A percentile compares a stretch with the other conserved stretches of the same genome.
Evolutionary conservation across 345 rosid species (phyloP).

Genomic region (Eucalyptus decipiens): DNA sequence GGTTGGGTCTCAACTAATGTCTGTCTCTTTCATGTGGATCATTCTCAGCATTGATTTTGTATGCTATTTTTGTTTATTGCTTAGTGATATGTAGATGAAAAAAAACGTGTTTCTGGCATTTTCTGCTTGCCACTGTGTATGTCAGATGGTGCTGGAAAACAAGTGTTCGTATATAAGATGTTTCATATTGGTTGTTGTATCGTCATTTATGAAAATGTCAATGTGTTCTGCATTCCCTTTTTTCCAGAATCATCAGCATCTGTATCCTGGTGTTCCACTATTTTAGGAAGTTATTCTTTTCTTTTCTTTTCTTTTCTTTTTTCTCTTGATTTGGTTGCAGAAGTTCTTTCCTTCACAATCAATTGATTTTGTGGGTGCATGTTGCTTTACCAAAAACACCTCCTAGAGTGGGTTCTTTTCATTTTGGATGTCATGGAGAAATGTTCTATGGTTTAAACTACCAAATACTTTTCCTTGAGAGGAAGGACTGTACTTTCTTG

Average conservation of each 20-base stretch:
- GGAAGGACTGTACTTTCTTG: not conserved
- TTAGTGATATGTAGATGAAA: not conserved
- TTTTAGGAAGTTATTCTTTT: not conserved
- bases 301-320: fast-evolving
- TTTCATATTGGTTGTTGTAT: not conserved
- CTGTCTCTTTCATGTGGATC: not conserved
- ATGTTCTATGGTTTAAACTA: not conserved
- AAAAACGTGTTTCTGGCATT: not conserved
- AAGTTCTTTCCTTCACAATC: not conserved
- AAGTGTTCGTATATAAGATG: not conserved
- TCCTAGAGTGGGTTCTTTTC: not conserved
- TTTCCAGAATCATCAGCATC: not conserved
- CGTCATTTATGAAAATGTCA: not conserved
- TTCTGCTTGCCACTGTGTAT: not conserved
- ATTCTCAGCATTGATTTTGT: not conserved
- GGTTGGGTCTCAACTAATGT: not conserved
- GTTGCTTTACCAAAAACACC: not conserved
- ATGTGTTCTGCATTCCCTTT: not conserved
- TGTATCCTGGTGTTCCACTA: not conserved
- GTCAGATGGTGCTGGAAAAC: not conserved
- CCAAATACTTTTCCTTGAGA: not conserved
- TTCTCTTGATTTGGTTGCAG: not conserved
- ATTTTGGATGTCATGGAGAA: not conserved
- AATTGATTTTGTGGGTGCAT: not conserved
- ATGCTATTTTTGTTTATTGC: not conserved